Percentiles rank a stretch among this genome's conserved stretches.
Evolutionary conservation across 73 alveolate species (phyloP).

Genomic region (Tetrahymena malaccensis): DNA sequence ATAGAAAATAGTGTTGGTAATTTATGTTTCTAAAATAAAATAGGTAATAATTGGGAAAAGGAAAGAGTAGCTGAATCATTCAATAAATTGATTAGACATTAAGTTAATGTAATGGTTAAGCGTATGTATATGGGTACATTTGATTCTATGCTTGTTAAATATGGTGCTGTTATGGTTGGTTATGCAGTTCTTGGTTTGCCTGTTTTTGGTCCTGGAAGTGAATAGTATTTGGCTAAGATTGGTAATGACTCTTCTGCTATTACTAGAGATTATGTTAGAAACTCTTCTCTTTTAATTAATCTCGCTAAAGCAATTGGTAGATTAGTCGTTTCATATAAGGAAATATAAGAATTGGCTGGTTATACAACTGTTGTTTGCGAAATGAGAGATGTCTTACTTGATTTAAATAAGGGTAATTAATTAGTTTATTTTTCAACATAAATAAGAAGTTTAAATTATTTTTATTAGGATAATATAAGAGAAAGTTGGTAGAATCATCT

Average conservation of each 20-base stretch:
- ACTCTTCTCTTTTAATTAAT: constrained; percentile 76
- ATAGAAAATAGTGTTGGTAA: neutral
- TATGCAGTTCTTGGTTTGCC: constrained; percentile 88
- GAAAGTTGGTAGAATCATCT: constrained; percentile 9
- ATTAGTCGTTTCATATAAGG: constrained; percentile 82
- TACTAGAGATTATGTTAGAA: constrained; percentile 85
- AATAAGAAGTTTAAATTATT: neutral
- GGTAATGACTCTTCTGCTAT: constrained; percentile 40
- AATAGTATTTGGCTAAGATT: constrained; percentile 47
- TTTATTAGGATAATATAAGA: constrained; percentile 1
- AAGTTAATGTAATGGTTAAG: constrained; percentile 28
- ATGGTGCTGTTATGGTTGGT: constrained; percentile 91
- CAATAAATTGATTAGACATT: constrained; percentile 45
- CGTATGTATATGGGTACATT: constrained; percentile 83
- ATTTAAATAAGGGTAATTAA: constrained; percentile 57
- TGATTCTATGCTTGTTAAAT: constrained; percentile 83
- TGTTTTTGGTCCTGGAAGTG: constrained; percentile 80
- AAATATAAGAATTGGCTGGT: constrained; percentile 82
- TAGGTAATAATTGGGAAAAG: constrained; percentile 66
- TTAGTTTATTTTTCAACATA: constrained; percentile 14
- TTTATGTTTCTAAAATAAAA: neutral
- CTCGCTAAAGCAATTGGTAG: constrained; percentile 91
- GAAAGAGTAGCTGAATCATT: constrained; percentile 53
- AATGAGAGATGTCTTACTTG: constrained; percentile 72
- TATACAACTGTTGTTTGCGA: constrained; percentile 76